Evolutionary conservation across 2,329 filamentous ascomycete genomes (phyloP).

Genomic region (Alternaria dauci): DNA sequence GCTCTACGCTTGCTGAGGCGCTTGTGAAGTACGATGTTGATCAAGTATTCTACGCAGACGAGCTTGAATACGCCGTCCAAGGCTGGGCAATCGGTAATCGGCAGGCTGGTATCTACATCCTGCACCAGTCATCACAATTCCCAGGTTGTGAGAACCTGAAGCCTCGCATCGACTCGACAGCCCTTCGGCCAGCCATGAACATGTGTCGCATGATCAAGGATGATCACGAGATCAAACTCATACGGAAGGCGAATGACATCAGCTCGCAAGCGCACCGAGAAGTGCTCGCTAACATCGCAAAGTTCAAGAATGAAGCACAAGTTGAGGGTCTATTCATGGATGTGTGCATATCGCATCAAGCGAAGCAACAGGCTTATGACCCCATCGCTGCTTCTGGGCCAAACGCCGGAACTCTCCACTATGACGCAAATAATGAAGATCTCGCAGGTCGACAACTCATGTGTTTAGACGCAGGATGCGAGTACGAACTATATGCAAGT

Average conservation of each 20-base stretch:
- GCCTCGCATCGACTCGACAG: slow-evolving; percentile 38
- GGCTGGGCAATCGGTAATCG: slow-evolving; percentile 40
- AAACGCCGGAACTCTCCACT: slow-evolving; percentile 89
- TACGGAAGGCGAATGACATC: slow-evolving; percentile 81
- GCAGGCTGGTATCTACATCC: slow-evolving; percentile 43
- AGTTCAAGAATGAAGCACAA: slow-evolving; percentile 79
- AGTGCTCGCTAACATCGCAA: slow-evolving; percentile 70
- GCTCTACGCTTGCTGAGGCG: slow-evolving; percentile 68
- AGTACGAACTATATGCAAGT: slow-evolving; percentile 85
- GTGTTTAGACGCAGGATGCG: slow-evolving; percentile 86
- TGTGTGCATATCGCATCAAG: slow-evolving; percentile 75
- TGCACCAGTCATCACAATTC: slow-evolving; percentile 41
- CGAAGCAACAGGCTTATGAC: slow-evolving; percentile 82
- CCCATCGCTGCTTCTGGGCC: slow-evolving; percentile 85
- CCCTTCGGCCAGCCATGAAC: slow-evolving; percentile 77
- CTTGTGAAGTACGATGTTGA: slow-evolving; percentile 72
- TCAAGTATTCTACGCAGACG: slow-evolving; percentile 66
- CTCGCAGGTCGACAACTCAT: slow-evolving; percentile 76
- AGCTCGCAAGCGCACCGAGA: slow-evolving; percentile 78
- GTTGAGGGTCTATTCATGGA: slow-evolving; percentile 80
- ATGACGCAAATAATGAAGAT: slow-evolving; percentile 78
- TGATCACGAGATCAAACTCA: slow-evolving; percentile 80
- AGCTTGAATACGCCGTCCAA: slow-evolving; percentile 41
- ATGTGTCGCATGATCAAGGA: slow-evolving; percentile 83
- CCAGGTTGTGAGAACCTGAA: slow-evolving; percentile 17